A percentile compares a stretch with the other conserved stretches of the same genome.
phyloP scores from a whole-genome alignment of 768 basidiomycete species.

The Tephrocybe sp. region DNA sequence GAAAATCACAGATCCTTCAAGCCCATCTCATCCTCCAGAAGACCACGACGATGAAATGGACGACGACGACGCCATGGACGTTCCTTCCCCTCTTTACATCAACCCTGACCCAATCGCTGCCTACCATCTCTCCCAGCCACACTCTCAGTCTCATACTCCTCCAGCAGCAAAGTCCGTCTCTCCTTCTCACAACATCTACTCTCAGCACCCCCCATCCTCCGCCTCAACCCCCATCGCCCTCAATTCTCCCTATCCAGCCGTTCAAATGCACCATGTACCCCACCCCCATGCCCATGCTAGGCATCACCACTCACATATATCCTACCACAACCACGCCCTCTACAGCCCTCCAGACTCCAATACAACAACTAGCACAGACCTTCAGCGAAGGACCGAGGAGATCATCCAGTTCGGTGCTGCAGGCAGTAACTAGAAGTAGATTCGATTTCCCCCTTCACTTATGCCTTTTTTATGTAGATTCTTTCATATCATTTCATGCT shows the following conservation, averaged over 20 bases:
- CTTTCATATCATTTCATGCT: conserved; percentile 17
- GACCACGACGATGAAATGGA: conserved; percentile 28
- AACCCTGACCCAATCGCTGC: conserved; percentile 26
- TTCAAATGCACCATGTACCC: conserved; percentile 78
- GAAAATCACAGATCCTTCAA: conserved; percentile 43
- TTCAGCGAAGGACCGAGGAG: conserved; percentile 42
- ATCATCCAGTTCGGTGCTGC: conserved; percentile 48
- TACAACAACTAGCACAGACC: conserved; percentile 32
- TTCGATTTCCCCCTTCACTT: conserved; percentile 19
- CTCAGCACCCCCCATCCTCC: conserved; percentile 19
- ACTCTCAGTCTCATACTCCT: conserved; percentile 15
- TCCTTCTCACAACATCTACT: conserved; percentile 19
- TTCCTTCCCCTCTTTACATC: conserved; percentile 23
- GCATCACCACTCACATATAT: conserved; percentile 61
- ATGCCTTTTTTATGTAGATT: conserved; percentile 16
- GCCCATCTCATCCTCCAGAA: conserved; percentile 24
- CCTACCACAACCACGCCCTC: conserved; percentile 33
- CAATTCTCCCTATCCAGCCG: conserved; percentile 55
- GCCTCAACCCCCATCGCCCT: conserved; percentile 44
- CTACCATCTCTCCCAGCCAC: conserved; percentile 22
- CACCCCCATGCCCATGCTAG: conserved; percentile 79
- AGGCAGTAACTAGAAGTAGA: conserved; percentile 16
- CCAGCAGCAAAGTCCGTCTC: conserved; percentile 20
- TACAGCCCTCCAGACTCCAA: conserved; percentile 38
- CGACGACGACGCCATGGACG: conserved; percentile 39